Conservation (phyloP, 345 rosid species). For the Brassica juncea region DNA sequence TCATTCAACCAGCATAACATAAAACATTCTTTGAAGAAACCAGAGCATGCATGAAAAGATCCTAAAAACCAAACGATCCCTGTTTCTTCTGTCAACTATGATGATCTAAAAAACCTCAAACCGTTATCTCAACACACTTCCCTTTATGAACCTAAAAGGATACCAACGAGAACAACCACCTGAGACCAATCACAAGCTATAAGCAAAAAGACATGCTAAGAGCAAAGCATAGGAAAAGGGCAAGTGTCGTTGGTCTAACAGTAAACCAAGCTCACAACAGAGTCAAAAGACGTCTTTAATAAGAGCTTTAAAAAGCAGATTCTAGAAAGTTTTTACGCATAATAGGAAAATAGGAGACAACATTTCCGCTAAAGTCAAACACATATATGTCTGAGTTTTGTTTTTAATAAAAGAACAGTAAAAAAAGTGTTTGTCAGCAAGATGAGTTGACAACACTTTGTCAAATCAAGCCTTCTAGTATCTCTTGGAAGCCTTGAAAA, state of each 20-base stretch:
- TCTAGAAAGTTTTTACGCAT: background rate
- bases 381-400: background rate
- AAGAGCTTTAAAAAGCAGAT: background rate
- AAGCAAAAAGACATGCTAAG: no score
- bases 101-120: no score
- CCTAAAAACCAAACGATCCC: no score
- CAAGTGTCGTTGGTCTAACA: no score
- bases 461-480: background rate
- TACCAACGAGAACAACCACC: no score
- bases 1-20: no score
- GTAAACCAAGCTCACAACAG: background rate
- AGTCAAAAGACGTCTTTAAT: background rate
- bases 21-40: no score
- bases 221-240: background rate
- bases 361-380: background rate
- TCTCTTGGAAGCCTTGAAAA: background rate
- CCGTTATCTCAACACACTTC: no score
- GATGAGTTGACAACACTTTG: background rate
- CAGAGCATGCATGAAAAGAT: no score
- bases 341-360: background rate
- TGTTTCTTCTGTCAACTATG: no score
- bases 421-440: background rate
- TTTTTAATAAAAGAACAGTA: background rate
- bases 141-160: no score
- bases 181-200: no score